Base-by-base conservation (phyloP, 352 stramenopile genomes). In the Pythium coloratum region DNA sequence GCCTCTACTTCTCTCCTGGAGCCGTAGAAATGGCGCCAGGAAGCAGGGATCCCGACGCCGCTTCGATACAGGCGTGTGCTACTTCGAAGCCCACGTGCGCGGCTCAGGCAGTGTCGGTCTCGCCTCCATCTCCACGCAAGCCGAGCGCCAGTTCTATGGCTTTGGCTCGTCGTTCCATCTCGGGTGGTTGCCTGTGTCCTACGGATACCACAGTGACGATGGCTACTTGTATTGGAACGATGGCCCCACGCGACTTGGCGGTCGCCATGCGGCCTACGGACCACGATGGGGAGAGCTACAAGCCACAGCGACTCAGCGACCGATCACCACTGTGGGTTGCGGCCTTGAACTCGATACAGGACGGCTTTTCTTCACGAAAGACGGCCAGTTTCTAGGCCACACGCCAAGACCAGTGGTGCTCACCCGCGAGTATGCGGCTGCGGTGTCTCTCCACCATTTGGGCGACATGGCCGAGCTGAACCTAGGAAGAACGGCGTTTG, bases 201-300 rank as follows among this genome's bases (percentile, higher is more conserved):
- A 77, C 50, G 74, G 74, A 30, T 78, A 72, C 63, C 74, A 81
- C 53, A 56, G 63, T 14, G 67, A 81, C 44, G 54, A 72, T 53
- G 59, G 65, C n/a, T 49, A 40, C 9, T 36, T 78, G n/a, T 72
- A 76, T 42, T 74, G 62, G 55, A 75, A 74, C 59, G 65, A 64
- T 9, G 61, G 46, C 3, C 38, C 16, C 0, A 54, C 53, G 9
- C 33, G 47, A 2, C 16, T 70, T 1, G 64, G 64, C 16, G 62
- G 59, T 20, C 10, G 32, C 24, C 57, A 66, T 7, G 12, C 14
- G 1, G 30, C 26, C 13, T 72, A 66, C 36, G 63, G 68, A 24
- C 65, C 65, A 10, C 8, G 16, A 6, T 72, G 59, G 58, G 59
- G 59, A 59, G 49, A 28, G 4, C 6, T 8, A 7, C 6, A 24